Base-by-base conservation (phyloP, 305 asterid species). In the Fraxinus baroniana region DNA sequence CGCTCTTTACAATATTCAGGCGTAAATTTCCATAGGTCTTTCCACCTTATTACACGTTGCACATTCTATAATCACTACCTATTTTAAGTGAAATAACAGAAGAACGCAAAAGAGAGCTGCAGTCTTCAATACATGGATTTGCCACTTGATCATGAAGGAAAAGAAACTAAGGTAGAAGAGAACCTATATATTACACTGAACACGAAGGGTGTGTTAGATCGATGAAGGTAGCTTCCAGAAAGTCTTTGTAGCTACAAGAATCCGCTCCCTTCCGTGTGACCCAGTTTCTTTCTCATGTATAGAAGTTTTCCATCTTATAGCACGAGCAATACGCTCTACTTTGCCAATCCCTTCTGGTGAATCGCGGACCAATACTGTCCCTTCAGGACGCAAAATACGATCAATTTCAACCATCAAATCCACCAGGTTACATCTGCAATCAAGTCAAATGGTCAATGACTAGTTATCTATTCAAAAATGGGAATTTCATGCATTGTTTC, bases 381-480 rank as follows among this genome's bases (percentile, higher is more conserved):
- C 99, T 89, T 92, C 97, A 9, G 99, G 98, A 1, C 99, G 98
- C 85, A 96, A 82, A 55, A 94, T 91, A 85, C 99, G 90, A 80
- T 96, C 99, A 0, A 96, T 94, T 87, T 96, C 99, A 85, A 91
- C 94, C 97, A 96, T 96, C 85, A 96, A 82, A 90, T 96, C 99
- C 78, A 93, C 97, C 9, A 94, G 90, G 86, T 87, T 94, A 81
- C 99, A 96, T 91, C 98, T 94, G 93, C 90, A 90, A 75, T 32
- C 4, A 62, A 39, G 76, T 18, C 28, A 55, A 62, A 70, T 83
- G 52, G 72, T 80, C 0, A 12, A 62, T 62, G 71, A 62, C 24
- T 62, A 7, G 32, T 62, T 62, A 22, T 60, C 30, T 1, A 6
- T 12, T 60, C 30, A 60, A 28, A 60, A 18, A 12, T 20, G 13